Conservation (phyloP, 257 asterid species). For the Lycium barbarum region DNA sequence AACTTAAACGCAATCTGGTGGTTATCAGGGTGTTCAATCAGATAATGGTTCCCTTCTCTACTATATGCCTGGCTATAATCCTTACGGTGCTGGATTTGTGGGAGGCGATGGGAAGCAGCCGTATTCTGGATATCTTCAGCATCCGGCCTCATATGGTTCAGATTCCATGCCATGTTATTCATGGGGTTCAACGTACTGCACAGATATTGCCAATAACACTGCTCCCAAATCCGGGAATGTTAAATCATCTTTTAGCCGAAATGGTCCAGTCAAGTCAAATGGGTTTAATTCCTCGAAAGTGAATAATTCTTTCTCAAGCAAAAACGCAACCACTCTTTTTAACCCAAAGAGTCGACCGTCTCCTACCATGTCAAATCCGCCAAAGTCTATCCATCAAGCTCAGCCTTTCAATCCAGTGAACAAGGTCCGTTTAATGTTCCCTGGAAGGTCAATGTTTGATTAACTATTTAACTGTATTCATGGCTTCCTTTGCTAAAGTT, state of each 20-base stretch:
- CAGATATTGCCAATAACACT: conserved; percentile 49
- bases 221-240: conserved; percentile 48
- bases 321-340: conserved; percentile 44
- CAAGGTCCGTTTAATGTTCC: conserved; percentile 50
- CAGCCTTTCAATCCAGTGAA: conserved; percentile 56
- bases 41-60: conserved; percentile 58
- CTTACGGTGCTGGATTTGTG: conserved; percentile 62
- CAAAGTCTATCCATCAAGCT: conserved; percentile 56
- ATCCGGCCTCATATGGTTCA: conserved; percentile 55
- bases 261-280: conserved; percentile 55
- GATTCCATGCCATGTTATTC: conserved; percentile 58
- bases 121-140: conserved; percentile 58
- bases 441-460: background rate
- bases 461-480: background rate
- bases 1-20: background rate
- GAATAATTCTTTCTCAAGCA: conserved; percentile 36
- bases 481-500: no score
- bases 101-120: conserved; percentile 67
- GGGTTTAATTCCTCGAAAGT: conserved; percentile 48
- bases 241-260: conserved; percentile 44
- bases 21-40: conserved; percentile 52
- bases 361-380: conserved; percentile 40
- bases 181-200: conserved; percentile 53
- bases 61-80: conserved; percentile 65
- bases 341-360: conserved; percentile 53